Conservation (phyloP, 1,139 yeast species). For the Saccharomyces hybrid region DNA sequence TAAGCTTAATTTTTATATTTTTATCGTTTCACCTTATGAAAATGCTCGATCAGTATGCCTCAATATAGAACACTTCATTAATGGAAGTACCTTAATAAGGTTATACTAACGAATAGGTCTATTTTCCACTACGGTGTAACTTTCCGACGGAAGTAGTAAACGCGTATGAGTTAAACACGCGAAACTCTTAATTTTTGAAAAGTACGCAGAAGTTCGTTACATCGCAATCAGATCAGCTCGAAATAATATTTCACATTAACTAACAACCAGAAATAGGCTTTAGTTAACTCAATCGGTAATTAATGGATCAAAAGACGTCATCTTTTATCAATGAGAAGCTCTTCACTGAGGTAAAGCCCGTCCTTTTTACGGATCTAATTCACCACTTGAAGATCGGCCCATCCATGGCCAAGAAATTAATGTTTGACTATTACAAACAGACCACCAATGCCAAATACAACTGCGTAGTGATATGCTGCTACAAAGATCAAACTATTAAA, state of each 20-base stretch:
- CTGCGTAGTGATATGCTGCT: slow-evolving; percentile 25
- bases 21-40: no score
- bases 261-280: background rate
- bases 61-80: background rate
- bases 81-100: background rate
- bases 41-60: background rate
- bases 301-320: slow-evolving; percentile 2
- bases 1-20: slow-evolving; percentile 34
- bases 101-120: background rate
- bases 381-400: slow-evolving; percentile 22
- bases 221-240: background rate
- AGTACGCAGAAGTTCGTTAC: background rate
- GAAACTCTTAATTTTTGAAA: background rate
- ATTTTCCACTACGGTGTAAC: background rate
- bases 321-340: slow-evolving; percentile 17
- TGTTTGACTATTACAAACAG: slow-evolving; percentile 25
- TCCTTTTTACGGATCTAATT: slow-evolving; percentile 27
- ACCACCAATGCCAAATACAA: slow-evolving; percentile 23
- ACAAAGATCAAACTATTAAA: slow-evolving; percentile 15
- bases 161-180: background rate
- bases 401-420: slow-evolving; percentile 21
- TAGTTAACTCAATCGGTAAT: background rate
- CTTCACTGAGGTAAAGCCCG: slow-evolving; percentile 22
- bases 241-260: background rate
- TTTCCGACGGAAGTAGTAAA: background rate